Base-by-base conservation (phyloP, 148 eudicot genomes). In the Rhododendron mucronatum region DNA sequence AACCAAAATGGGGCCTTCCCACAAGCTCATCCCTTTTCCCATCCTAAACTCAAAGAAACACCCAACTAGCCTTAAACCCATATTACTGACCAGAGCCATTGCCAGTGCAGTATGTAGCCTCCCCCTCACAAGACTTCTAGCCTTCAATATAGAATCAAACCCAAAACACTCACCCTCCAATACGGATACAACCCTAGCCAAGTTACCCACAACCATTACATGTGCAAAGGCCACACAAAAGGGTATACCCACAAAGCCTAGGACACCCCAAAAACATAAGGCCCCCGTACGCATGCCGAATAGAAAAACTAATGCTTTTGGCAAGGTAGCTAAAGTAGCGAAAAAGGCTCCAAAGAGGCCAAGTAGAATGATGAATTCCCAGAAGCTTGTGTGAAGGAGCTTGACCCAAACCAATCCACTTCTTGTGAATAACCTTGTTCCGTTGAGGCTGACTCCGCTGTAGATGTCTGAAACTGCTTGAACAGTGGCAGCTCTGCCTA, bases 221-320 rank as follows among this genome's bases (percentile, higher is more conserved):
- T 75, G 79, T 21, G 80, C 80, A 83, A 83, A 83, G 73, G 59
- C 85, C 78, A 83, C 77, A 83, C 85, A 83, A 83, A 83, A 83
- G 57, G 85, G 85, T 67, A 67, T 71, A 28, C 78, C 85, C 35
- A 67, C 26, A 44, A 83, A 7, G 77, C 85, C 85, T 71, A 83
- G 78, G 85, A 67, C 78, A 83, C 57, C 85, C 78, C 77, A 65
- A 13, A 83, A 67, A 50, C 85, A 75, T 28, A 83, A 45, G 20
- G 28, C 41, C 20, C 39, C 50, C 16, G 67, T 6, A 3, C 10
- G 26, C 33, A 71, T 14, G 76, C 39, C 76, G 5, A 71, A 71
- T 14, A 33, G 18, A 30, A 30, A 71, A 0, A 41, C 45, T 71
- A 71, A n/a, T 67, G 28, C 20, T 23, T 83, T 83, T 83, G 85